phyloP scores from a whole-genome alignment of 805 yeast species.

The Saccharomycopsis olivae region DNA sequence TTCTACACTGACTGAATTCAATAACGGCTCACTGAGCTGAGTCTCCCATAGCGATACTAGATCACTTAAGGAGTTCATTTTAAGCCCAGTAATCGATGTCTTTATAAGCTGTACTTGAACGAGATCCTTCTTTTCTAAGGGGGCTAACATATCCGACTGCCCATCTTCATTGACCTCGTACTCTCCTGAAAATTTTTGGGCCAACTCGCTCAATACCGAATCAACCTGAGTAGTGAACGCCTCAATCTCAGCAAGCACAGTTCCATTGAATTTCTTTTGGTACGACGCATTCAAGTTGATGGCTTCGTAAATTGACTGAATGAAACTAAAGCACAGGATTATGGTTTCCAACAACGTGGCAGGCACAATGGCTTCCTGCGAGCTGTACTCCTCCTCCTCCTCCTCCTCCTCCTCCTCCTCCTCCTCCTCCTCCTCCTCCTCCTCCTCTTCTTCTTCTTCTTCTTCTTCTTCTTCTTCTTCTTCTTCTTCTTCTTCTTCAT shows the following conservation, averaged over 20 bases:
- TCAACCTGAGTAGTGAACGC: not conserved
- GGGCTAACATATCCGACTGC: slow-evolving; percentile 1
- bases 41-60: slow-evolving; percentile 7
- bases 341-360: slow-evolving; percentile 16
- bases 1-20: no score
- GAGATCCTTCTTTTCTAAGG: slow-evolving; percentile 5
- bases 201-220: not conserved
- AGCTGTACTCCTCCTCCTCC: slow-evolving; percentile 8
- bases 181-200: not conserved
- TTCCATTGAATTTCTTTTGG: not conserved
- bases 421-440: not conserved
- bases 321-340: slow-evolving; percentile 7
- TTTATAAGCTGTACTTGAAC: slow-evolving; percentile 8
- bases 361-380: slow-evolving; percentile 17
- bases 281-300: slow-evolving; percentile 1
- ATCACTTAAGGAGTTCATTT: not conserved
- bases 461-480: not conserved
- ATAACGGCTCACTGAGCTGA: not conserved
- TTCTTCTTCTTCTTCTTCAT: not conserved
- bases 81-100: slow-evolving; percentile 6
- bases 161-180: not conserved
- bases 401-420: slow-evolving; percentile 1
- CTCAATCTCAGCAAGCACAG: not conserved
- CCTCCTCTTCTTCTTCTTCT: not conserved
- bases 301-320: slow-evolving; percentile 12